Base-by-base conservation (phyloP, 192 early-diverging fungal species). In the Spizellomyces sp. region DNA sequence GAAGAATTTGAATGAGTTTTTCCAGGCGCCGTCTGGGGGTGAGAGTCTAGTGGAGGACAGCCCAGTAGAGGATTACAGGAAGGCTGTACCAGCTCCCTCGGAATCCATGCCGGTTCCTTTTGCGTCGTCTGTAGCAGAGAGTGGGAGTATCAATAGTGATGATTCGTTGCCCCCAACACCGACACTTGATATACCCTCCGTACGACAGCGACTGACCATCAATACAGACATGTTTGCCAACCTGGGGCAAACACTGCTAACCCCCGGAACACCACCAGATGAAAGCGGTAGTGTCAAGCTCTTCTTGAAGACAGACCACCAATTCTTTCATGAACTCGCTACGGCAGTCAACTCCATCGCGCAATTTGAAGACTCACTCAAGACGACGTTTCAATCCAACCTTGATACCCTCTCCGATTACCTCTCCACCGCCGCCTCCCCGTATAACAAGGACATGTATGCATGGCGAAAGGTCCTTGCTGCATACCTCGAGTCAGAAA, bases 391-490 rank as follows among this genome's bases (percentile, higher is more conserved):
- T 69, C 75, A 80, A 46, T 63, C 73, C 45, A 89, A 88, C 44
- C 77, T 92, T 48, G 75, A 77, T 5, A 74, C 73, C 27, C 55
- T 92, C n/a, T 75, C 82, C 15, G 70, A 62, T 21, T 77, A 84
- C 48, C 67, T 92, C 60, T 82, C 85, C 1, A 70, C 79, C 3
- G 85, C 88, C 5, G 75, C 90, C 5, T 90, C 93, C 0, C 91
- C 91, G 2, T 84, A 86, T 52, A 90, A 89, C 68, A 88, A 90
- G 54, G 91, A 94, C 71, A 85, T 92, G 66, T 88, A 92, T 65
- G 75, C 80, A 5, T 94, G 89, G 89, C 79, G 89, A 21, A 84
- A 89, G 67, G 83, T 94, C 36, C 88, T 94, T 63, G 78, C 83
- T 14, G 57, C 87, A 6, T 94, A 94, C 70, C 71, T 89, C 45